Base-by-base conservation (phyloP, 2,329 filamentous ascomycete species). In the Verruconis gallopava region DNA sequence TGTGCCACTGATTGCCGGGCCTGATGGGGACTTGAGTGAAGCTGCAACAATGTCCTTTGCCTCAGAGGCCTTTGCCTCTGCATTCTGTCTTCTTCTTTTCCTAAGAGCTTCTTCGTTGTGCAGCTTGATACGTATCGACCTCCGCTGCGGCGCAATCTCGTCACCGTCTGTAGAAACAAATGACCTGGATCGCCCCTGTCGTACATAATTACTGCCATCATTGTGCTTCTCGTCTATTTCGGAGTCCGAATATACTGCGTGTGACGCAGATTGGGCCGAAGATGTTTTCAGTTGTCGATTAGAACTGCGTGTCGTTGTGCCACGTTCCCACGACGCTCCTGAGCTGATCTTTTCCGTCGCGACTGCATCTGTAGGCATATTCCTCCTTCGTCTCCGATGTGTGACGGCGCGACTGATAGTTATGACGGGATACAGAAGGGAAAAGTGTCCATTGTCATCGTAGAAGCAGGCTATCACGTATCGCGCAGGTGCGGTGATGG, bases 1-100 rank as follows among this genome's bases (percentile, higher is more conserved):
- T 9, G 9, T 30, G 25, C 25, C n/a, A 38, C 70, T 67, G 12
- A 78, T 74, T 19, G 78, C 73, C 40, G 86, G 82, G 20, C 88
- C 93, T 3, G 85, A 93, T 3, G 91, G 91, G 12, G 91, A 96
- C 60, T 98, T 98, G 47, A 98, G 71, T 45, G 85, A 84, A 38
- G 85, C 81, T 34, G 75, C 68, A 38, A 59, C 21, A 18, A 21
- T 32, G 6, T 45, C 58, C 43, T 65, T 62, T 14, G 64, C 52
- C 32, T 65, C 62, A 30, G 49, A 47, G 33, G 18, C 37, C 18
- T 19, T 46, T 71, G 69, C 55, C 72, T 68, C 54, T 17, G 68
- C 67, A 58, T 76, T 80, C 52, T 71, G 72, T 73, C 58, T 85
- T 88, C 38, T 30, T 44, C 82, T 76, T 57, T 84, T 78, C 48